Evolutionary conservation across 2,329 filamentous ascomycete genomes (phyloP), one percentile per base, ranked within the genome.

Genomic region (Didymosphaeria variabile): DNA sequence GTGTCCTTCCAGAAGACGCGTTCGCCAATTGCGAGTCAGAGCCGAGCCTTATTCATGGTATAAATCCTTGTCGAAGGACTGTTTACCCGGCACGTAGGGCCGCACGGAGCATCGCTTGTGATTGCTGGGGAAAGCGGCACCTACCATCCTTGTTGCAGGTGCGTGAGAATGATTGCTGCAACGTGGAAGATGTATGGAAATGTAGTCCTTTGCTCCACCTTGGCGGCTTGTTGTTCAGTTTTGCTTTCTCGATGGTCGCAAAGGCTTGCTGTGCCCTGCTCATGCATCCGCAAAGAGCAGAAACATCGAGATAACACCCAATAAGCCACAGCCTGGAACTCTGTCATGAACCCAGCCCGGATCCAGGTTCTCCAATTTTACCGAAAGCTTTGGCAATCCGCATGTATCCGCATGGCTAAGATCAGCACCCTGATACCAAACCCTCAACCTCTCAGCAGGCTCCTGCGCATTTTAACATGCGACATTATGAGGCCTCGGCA

Each of bases 61-160:
- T 62, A 21, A n/a, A 53, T 40, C 54, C 49, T 15, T 62, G 32
- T 55, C 59, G 55, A 59, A 31, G 26, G 62, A 44, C 63, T 66
- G 60, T 72, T 75, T 75, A 75, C 67, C 71, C 72, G 72, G 72
- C 58, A 67, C 59, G 61, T 59, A 72, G 68, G 68, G 42, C 71
- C 69, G 70, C 71, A 70, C 67, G 62, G 69, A 62, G 60, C 69
- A 58, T 68, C 67, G 67, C 65, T 68, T 68, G 65, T 38, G 49
- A 58, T 44, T 54, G 54, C 57, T 51, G 63, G 61, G 44, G 56
- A 45, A 45, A 45, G 42, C 19, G 42, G 15, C 38, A n/a, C 26
- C 26, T 29, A 29, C 4, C 42, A 23, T 23, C 42, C 42, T 9
- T 45, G 42, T 19, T 23, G 42, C 42, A 23, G 19, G 19, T 23